Percentiles rank a stretch among this genome's conserved stretches.
Conservation (phyloP, 2,329 filamentous ascomycete genomes). For the Apiospora phragmitis region DNA sequence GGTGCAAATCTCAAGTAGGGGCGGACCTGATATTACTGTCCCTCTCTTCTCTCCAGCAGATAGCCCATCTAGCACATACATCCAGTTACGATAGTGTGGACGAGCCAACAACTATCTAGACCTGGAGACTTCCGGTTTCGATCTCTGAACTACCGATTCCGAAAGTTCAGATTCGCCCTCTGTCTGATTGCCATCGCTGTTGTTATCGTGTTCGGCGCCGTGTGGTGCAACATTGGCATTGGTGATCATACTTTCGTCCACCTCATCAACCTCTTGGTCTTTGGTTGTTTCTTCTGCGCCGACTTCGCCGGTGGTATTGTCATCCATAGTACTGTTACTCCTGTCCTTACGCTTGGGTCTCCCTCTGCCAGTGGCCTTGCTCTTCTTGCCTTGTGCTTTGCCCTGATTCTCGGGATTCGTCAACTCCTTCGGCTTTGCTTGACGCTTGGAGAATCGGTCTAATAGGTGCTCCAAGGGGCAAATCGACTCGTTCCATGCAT, state of each 20-base stretch:
- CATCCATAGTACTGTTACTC: not conserved
- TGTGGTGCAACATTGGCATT: not conserved
- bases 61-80: not conserved
- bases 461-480: slow-evolving; percentile 46
- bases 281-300: not conserved
- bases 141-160: slow-evolving; percentile 10
- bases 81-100: not conserved
- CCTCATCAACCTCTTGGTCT: not conserved
- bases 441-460: slow-evolving; percentile 32
- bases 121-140: not conserved
- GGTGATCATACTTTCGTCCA: not conserved
- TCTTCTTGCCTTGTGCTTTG: not conserved
- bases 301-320: not conserved
- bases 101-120: not conserved
- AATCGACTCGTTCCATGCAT: slow-evolving; percentile 58
- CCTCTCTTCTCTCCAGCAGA: not conserved
- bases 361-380: not conserved
- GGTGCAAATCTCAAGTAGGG: not conserved
- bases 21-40: not conserved
- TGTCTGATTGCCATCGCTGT: not conserved
- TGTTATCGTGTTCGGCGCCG: not conserved
- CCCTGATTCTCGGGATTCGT: slow-evolving; percentile 14
- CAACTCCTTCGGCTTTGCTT: slow-evolving; percentile 19
- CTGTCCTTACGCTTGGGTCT: not conserved
- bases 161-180: slow-evolving; percentile 3